These are phyloP conservation scores for Lentinus brumalis DNA, from an alignment of 768 basidiomycete genomes.

Conservation along the genomic window DNA sequence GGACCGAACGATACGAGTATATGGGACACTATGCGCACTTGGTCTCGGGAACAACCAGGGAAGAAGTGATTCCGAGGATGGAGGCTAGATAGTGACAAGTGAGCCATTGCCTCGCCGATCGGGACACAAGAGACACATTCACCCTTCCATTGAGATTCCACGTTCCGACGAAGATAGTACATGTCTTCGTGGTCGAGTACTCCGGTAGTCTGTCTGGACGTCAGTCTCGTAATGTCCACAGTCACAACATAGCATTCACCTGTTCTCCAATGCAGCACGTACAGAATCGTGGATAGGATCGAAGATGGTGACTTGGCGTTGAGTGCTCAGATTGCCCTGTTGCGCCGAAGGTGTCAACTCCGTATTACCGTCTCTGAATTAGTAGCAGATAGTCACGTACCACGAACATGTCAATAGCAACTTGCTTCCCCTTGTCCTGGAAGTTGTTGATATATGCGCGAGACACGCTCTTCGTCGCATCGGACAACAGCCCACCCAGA, in stretches of 20 bases:
- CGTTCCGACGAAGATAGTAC: slow-evolving; percentile 83
- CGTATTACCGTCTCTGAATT: background rate
- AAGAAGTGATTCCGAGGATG: slow-evolving; percentile 80
- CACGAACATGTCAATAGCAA: slow-evolving; percentile 93
- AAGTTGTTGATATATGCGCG: slow-evolving; percentile 98
- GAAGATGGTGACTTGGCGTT: slow-evolving; percentile 86
- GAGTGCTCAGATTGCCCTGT: slow-evolving; percentile 90
- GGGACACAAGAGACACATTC: slow-evolving; percentile 23
- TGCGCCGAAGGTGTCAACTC: background rate
- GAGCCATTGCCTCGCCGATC: background rate
- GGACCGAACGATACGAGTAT: background rate
- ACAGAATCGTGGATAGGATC: slow-evolving; percentile 94
- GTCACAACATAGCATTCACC: slow-evolving; percentile 44
- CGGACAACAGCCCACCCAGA: slow-evolving; percentile 87
- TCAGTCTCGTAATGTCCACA: background rate
- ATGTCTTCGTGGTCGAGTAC: slow-evolving; percentile 77
- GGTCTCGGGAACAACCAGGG: slow-evolving; percentile 90
- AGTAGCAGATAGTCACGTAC: slow-evolving; percentile 43
- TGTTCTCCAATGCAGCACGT: slow-evolving; percentile 63
- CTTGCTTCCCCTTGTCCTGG: slow-evolving; percentile 92
- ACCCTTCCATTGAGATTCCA: slow-evolving; percentile 97
- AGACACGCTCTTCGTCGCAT: slow-evolving; percentile 95
- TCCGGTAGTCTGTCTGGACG: slow-evolving; percentile 59
- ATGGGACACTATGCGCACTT: slow-evolving; percentile 48
- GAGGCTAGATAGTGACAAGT: slow-evolving; percentile 47